Conservation (phyloP, 345 rosid species). For the Tarenaya hassleriana region DNA sequence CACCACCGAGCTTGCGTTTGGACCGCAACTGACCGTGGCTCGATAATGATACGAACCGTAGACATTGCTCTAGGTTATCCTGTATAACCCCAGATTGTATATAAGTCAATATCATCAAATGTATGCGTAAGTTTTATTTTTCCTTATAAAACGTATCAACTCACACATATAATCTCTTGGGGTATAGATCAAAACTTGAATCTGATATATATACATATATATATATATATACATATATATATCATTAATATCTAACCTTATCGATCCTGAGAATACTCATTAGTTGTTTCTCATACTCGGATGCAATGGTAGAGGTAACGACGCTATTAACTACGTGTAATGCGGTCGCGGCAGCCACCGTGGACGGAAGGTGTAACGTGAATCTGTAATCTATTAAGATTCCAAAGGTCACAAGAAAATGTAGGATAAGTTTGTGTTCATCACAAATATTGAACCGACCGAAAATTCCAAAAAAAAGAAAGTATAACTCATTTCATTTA, state of each 20-base stretch:
- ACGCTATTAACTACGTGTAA: conserved; percentile 39
- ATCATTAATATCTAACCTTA: conserved; percentile 25
- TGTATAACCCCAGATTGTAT: conserved; percentile 22
- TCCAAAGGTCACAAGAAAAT: too few species aligned
- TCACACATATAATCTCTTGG: too few species aligned
- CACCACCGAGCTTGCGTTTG: conserved; percentile 42
- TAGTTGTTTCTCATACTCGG: conserved; percentile 37
- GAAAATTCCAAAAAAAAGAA: not conserved
- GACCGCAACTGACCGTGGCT: conserved; percentile 20
- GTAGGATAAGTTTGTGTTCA: too few species aligned
- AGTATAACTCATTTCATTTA: not conserved
- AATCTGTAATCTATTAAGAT: conserved; percentile 45
- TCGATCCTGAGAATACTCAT: conserved; percentile 43
- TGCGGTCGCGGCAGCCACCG: conserved; percentile 51
- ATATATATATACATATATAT: too few species aligned
- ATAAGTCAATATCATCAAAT: too few species aligned
- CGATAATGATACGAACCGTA: conserved; percentile 33
- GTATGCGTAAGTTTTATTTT: too few species aligned
- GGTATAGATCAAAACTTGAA: too few species aligned
- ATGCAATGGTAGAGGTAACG: conserved; percentile 31
- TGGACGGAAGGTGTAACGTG: conserved; percentile 43
- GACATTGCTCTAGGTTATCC: conserved; percentile 48
- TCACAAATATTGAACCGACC: not conserved
- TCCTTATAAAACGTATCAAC: too few species aligned
- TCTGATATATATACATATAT: too few species aligned